Evolutionary conservation across 768 basidiomycete species (phyloP).

Genomic region (Auricularia auricula-judae): DNA sequence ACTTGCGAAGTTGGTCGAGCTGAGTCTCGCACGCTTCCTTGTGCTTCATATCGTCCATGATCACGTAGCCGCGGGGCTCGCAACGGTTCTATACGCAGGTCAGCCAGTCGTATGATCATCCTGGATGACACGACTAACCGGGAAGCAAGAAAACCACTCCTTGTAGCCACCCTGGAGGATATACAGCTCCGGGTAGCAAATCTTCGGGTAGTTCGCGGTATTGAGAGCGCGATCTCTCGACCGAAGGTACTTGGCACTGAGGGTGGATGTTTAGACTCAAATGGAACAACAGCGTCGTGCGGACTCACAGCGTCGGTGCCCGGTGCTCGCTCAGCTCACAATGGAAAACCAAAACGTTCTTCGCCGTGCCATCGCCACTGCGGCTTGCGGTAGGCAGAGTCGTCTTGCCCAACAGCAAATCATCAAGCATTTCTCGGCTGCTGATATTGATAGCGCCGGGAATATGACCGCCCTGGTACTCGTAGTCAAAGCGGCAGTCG

Average conservation of each 20-base stretch:
- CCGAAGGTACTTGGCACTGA: constrained; percentile 86
- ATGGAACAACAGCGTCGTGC: constrained; percentile 4
- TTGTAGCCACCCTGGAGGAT: constrained; percentile 95
- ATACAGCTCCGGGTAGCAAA: constrained; percentile 95
- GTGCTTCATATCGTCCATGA: constrained; percentile 90
- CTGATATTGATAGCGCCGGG: constrained; percentile 88
- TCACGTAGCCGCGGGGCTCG: constrained; percentile 72
- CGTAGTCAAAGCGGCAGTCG: constrained; percentile 97
- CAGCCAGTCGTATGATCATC: background rate
- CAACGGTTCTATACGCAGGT: constrained; percentile 38
- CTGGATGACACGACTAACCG: constrained; percentile 17
- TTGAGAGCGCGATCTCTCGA: constrained; percentile 84
- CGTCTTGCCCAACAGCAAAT: constrained; percentile 55
- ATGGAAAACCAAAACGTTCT: constrained; percentile 88
- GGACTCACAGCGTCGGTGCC: constrained; percentile 84
- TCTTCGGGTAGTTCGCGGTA: constrained; percentile 78
- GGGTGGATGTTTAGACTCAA: background rate
- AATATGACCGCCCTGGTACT: constrained; percentile 89
- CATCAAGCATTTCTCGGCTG: constrained; percentile 66
- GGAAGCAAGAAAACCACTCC: constrained; percentile 64
- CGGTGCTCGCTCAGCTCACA: constrained; percentile 96
- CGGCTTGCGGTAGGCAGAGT: constrained; percentile 53
- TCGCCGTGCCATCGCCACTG: constrained; percentile 53
- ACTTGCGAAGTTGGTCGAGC: constrained; percentile 86
- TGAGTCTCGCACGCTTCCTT: constrained; percentile 72